Conservation (phyloP, 352 stramenopile species). For the Globisporangium solare region DNA sequence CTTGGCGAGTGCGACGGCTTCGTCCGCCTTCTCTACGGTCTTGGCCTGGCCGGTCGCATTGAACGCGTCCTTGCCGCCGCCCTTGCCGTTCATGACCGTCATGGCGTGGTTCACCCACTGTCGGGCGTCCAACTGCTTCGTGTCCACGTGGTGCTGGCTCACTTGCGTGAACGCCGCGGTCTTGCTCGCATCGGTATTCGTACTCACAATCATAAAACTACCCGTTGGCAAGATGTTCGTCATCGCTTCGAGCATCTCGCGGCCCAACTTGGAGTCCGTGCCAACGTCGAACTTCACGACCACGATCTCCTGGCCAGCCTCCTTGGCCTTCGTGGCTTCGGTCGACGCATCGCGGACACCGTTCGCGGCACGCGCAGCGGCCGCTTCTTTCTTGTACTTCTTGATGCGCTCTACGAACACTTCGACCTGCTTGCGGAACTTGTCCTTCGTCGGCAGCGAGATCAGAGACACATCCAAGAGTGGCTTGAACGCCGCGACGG, state of each 20-base stretch:
- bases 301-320: slow-evolving; percentile 60
- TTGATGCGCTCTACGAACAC: slow-evolving; percentile 71
- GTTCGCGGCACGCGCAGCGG: slow-evolving; percentile 59
- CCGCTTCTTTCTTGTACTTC: slow-evolving; percentile 77
- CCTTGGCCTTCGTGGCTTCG: slow-evolving; percentile 53
- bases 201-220: slow-evolving; percentile 92
- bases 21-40: slow-evolving; percentile 62
- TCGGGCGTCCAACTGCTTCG: slow-evolving; percentile 83
- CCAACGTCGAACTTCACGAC: slow-evolving; percentile 91
- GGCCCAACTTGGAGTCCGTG: slow-evolving; percentile 92
- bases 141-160: slow-evolving; percentile 74
- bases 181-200: slow-evolving; percentile 90
- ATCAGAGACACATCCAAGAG: slow-evolving; percentile 87
- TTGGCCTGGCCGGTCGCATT: slow-evolving; percentile 81
- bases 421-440: slow-evolving; percentile 70
- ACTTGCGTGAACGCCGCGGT: slow-evolving; percentile 90
- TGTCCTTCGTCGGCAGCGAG: slow-evolving; percentile 88
- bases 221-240: slow-evolving; percentile 67
- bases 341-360: slow-evolving; percentile 55
- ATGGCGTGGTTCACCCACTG: slow-evolving; percentile 93
- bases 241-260: slow-evolving; percentile 94
- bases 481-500: slow-evolving; percentile 90
- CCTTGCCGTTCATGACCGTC: slow-evolving; percentile 91
- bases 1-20: slow-evolving; percentile 67
- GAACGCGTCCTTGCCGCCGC: slow-evolving; percentile 89